phyloP scores from a whole-genome alignment of 129 eudicot species.

The Solidago caesia region DNA sequence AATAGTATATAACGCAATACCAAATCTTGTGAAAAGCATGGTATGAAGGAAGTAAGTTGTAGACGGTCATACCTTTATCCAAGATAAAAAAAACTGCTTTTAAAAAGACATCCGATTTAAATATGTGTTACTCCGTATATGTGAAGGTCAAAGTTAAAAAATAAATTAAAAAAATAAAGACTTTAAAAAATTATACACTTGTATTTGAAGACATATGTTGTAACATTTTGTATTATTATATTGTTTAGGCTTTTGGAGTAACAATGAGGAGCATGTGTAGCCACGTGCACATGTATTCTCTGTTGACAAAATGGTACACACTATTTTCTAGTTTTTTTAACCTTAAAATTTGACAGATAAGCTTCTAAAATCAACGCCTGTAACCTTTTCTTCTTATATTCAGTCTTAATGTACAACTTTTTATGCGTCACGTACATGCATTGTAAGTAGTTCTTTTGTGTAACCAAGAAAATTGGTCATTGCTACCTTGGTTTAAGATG shows the following conservation, averaged over 20 bases:
- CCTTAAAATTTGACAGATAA: constrained; percentile 18
- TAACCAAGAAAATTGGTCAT: constrained; percentile 15
- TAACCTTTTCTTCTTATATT: neutral
- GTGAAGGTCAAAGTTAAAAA: no score
- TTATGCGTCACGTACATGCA: neutral
- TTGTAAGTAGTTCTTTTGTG: constrained; percentile 11
- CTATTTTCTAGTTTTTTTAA: constrained; percentile 6
- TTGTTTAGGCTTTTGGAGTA: neutral
- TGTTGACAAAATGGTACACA: constrained; percentile 10
- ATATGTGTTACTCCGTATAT: no score
- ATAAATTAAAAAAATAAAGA: no score
- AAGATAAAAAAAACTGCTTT: no score
- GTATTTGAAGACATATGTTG: no score
- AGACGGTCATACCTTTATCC: no score
- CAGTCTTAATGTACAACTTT: neutral
- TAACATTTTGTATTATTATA: neutral
- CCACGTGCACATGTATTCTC: constrained; percentile 22
- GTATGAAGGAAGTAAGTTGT: no score
- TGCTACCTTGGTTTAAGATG: constrained; percentile 10
- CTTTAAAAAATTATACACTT: no score
- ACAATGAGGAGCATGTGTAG: constrained; percentile 26
- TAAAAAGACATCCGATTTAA: no score
- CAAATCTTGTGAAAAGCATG: no score
- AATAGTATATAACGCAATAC: no score
- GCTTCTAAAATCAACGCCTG: constrained; percentile 8